Conservation (phyloP, 805 yeast genomes). For the Candida morakotiae region DNA sequence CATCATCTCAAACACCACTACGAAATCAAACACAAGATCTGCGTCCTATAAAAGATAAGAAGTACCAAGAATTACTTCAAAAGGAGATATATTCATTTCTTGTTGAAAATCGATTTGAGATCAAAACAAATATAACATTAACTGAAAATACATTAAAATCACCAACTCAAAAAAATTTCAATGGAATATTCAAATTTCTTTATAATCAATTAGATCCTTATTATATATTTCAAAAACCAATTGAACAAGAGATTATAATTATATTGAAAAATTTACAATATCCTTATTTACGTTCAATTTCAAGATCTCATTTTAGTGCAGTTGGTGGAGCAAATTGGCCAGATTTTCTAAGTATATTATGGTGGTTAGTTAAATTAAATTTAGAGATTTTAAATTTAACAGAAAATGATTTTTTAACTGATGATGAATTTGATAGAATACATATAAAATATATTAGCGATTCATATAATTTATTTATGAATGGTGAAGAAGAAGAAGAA, state of each 20-base stretch:
- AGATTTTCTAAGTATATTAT: conserved; percentile 71
- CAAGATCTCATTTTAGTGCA: conserved; percentile 82
- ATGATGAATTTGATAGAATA: conserved; percentile 46
- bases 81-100: conserved; percentile 67
- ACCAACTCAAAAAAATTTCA: conserved; percentile 88
- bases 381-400: conserved; percentile 24
- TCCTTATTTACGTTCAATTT: conserved; percentile 77
- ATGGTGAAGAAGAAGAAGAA: conserved; percentile 64
- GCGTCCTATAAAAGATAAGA: conserved; percentile 73
- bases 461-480: conserved; percentile 64
- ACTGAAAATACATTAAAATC: conserved; percentile 58
- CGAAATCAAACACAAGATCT: conserved; percentile 42
- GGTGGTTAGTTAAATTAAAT: conserved; percentile 71
- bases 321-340: conserved; percentile 93
- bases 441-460: conserved; percentile 59
- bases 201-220: conserved; percentile 78
- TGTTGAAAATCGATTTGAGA: conserved; percentile 60
- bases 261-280: conserved; percentile 63
- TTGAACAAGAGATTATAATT: conserved; percentile 72
- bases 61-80: conserved; percentile 61
- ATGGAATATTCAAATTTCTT: conserved; percentile 72
- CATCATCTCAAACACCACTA: conserved; percentile 9
- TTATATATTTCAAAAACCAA: conserved; percentile 59
- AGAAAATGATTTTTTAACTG: conserved; percentile 31
- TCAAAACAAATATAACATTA: conserved; percentile 68